phyloP scores from a whole-genome alignment of 257 asterid species.

The Apocynum venetum region DNA sequence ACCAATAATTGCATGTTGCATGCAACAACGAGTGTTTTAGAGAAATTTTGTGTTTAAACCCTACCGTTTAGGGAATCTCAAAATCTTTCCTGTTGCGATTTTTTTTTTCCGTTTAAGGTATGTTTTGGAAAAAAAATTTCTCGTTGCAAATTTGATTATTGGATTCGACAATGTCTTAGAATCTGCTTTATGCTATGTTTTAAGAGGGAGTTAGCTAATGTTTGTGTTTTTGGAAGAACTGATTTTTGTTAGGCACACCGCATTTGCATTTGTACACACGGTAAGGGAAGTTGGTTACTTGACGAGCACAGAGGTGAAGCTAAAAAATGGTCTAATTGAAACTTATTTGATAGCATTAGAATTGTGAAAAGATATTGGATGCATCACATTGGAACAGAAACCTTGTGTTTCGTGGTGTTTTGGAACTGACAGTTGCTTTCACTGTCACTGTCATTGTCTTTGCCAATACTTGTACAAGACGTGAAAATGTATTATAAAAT shows the following conservation, averaged over 20 bases:
- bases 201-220: not conserved
- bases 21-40: not conserved
- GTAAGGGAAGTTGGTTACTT: not conserved
- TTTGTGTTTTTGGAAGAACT: not conserved
- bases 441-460: not conserved
- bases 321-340: not conserved
- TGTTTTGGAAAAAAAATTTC: not conserved
- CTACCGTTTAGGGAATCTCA: not conserved
- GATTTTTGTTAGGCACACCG: not conserved
- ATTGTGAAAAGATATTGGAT: not conserved
- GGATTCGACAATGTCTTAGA: not conserved
- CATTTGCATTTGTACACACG: not conserved
- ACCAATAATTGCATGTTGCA: slow-evolving; percentile 8
- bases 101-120: not conserved
- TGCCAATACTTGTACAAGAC: not conserved
- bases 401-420: not conserved
- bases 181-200: not conserved
- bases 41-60: not conserved
- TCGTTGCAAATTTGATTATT: not conserved
- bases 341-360: not conserved
- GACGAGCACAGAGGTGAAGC: not conserved
- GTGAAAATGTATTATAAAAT: not conserved
- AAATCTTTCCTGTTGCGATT: not conserved
- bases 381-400: not conserved
- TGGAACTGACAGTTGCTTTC: not conserved